phyloP scores from a whole-genome alignment of 768 basidiomycete genomes.

The Rhizopogon vinicolor region DNA sequence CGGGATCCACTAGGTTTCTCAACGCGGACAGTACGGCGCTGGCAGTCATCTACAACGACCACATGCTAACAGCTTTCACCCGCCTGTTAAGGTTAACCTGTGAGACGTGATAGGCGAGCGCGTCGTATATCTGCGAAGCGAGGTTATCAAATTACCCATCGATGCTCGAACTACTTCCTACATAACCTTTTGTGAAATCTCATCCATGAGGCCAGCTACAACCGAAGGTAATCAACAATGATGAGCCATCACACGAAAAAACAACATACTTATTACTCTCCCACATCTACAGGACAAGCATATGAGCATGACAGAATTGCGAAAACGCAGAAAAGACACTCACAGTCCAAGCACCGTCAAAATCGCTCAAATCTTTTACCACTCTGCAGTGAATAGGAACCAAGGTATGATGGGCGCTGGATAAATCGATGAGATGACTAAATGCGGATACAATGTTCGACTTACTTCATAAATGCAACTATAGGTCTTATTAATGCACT shows the following conservation, averaged over 20 bases:
- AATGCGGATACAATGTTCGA: neutral
- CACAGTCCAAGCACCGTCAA: constrained; percentile 96
- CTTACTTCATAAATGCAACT: constrained; percentile 97
- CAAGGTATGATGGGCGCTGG: constrained; percentile 87
- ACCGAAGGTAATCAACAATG: constrained; percentile 8
- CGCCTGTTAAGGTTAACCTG: constrained; percentile 87
- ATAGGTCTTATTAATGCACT: constrained; percentile 92
- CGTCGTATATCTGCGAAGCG: constrained; percentile 70
- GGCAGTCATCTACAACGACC: constrained; percentile 94
- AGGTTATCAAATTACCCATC: neutral
- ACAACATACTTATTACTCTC: constrained; percentile 76
- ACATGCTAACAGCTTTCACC: constrained; percentile 85
- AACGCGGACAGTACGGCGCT: constrained; percentile 80
- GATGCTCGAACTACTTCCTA: neutral
- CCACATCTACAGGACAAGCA: constrained; percentile 61
- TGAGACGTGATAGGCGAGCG: constrained; percentile 91
- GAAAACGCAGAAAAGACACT: constrained; percentile 23
- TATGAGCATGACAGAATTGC: constrained; percentile 10
- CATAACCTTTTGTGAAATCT: constrained; percentile 79
- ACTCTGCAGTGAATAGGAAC: constrained; percentile 92
- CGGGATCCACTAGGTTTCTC: constrained; percentile 71
- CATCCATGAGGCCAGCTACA: constrained; percentile 86
- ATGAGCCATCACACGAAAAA: neutral
- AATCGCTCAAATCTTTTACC: constrained; percentile 77
- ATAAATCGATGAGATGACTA: constrained; percentile 3